A percentile compares a stretch with the other conserved stretches of the same genome.
These are phyloP conservation scores for Wolfiporia cocos DNA, from an alignment of 1,284 basidiomycete genomes.

Conservation along the genomic window DNA sequence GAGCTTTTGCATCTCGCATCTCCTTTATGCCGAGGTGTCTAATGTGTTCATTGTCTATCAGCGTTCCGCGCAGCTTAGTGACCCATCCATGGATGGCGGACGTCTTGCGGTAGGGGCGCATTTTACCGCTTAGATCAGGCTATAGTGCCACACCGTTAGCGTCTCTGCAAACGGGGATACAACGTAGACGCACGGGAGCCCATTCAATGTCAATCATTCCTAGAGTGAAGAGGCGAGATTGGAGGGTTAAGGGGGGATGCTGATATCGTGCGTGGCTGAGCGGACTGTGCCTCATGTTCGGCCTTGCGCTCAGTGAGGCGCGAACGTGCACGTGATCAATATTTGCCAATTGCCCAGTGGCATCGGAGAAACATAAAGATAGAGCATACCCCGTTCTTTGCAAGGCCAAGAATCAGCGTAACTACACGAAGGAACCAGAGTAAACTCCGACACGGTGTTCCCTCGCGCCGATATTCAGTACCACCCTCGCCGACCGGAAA, in stretches of 20 bases:
- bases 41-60: slow-evolving; percentile 57
- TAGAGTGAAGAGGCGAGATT: slow-evolving; percentile 1
- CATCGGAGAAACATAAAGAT: too few relatives aligned
- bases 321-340: too few relatives aligned
- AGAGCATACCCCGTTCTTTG: too few relatives aligned
- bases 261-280: background rate
- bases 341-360: too few relatives aligned
- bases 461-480: too few relatives aligned
- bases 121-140: slow-evolving; percentile 6
- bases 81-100: slow-evolving; percentile 73
- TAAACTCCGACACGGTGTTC: too few relatives aligned
- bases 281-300: too few relatives aligned
- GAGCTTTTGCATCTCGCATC: slow-evolving; percentile 28
- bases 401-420: too few relatives aligned
- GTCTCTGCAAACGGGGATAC: too few relatives aligned
- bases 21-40: slow-evolving; percentile 40
- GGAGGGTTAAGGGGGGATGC: background rate
- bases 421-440: too few relatives aligned
- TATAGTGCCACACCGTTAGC: slow-evolving; percentile 1
- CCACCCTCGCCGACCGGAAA: too few relatives aligned
- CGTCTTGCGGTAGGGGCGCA: slow-evolving; percentile 39
- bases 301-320: too few relatives aligned
- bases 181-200: slow-evolving; percentile 9
- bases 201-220: slow-evolving; percentile 10
- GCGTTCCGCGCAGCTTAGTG: slow-evolving; percentile 71